phyloP scores from a whole-genome alignment of 805 yeast species.

The Cyberlindnera mrakii region DNA sequence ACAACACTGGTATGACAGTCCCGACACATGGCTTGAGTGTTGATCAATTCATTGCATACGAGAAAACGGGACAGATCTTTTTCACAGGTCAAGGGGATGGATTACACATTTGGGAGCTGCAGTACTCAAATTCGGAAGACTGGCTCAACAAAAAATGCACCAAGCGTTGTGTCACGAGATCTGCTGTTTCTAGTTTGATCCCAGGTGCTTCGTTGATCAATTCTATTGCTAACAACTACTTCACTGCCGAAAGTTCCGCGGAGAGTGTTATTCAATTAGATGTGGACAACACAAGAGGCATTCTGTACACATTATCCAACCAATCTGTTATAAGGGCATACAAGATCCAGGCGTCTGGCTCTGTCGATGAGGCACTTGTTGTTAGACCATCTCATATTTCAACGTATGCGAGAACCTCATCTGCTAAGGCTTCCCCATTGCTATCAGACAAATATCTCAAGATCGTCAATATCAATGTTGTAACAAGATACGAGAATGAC shows the following conservation, averaged over 20 bases:
- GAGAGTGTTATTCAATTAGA: conserved; percentile 65
- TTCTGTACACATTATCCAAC: conserved; percentile 77
- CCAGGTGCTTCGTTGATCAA: conserved; percentile 34
- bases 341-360: conserved; percentile 40
- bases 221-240: conserved; percentile 28
- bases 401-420: conserved; percentile 35
- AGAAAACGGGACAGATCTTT: conserved; percentile 70
- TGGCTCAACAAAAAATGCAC: conserved; percentile 84
- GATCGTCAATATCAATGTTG: conserved; percentile 57
- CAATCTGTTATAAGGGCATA: conserved; percentile 79
- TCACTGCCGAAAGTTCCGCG: conserved; percentile 19
- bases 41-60: conserved; percentile 51
- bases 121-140: conserved; percentile 74
- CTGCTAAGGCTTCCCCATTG: conserved; percentile 47
- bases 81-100: conserved; percentile 81
- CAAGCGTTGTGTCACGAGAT: conserved; percentile 76
- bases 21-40: conserved; percentile 75
- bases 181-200: conserved; percentile 46
- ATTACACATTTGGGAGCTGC: conserved; percentile 77
- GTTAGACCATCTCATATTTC: conserved; percentile 32
- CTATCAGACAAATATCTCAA: conserved; percentile 49
- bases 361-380: conserved; percentile 35
- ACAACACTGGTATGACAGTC: conserved; percentile 77
- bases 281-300: conserved; percentile 71
- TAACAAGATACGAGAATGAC: conserved; percentile 57